Percentiles rank a stretch among this genome's conserved stretches.
Evolutionary conservation across 2,329 filamentous ascomycete genomes (phyloP).

Genomic region (Zasmidium angulare): DNA sequence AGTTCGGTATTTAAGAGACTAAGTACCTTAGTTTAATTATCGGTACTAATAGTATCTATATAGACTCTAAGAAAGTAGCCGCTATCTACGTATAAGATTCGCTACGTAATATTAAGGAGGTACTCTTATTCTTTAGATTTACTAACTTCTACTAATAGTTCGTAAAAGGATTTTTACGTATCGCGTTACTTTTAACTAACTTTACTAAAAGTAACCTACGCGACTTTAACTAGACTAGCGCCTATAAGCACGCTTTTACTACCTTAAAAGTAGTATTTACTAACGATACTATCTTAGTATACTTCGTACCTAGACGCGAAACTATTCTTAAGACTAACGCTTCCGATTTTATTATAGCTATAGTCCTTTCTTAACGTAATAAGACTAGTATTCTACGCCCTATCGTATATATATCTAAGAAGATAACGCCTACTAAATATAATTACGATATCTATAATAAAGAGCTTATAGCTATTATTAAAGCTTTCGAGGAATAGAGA

Average conservation of each 20-base stretch:
- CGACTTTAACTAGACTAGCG: not conserved
- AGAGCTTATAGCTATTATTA: no score
- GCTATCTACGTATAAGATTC: no score
- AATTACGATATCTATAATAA: no score
- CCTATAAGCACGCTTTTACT: not conserved
- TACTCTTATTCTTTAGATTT: no score
- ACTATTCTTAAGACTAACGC: not conserved
- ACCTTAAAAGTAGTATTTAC: not conserved
- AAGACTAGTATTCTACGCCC: not conserved
- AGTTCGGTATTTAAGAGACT: slow-evolving; percentile 20
- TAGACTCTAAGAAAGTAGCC: no score
- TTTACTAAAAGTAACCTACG: not conserved
- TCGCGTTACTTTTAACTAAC: slow-evolving; percentile 3
- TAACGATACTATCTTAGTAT: not conserved
- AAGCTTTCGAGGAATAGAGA: no score
- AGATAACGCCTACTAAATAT: not conserved
- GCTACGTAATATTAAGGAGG: no score
- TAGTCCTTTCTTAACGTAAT: not conserved
- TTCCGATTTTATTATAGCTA: not conserved
- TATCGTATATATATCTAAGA: slow-evolving; percentile 1
- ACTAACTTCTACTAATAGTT: no score
- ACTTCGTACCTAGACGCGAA: not conserved
- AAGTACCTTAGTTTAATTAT: slow-evolving; percentile 22
- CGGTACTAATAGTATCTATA: no score
- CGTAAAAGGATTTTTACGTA: slow-evolving; percentile 20